Conservation (phyloP, 257 asterid species). For the Ajuga chamaepitys region DNA sequence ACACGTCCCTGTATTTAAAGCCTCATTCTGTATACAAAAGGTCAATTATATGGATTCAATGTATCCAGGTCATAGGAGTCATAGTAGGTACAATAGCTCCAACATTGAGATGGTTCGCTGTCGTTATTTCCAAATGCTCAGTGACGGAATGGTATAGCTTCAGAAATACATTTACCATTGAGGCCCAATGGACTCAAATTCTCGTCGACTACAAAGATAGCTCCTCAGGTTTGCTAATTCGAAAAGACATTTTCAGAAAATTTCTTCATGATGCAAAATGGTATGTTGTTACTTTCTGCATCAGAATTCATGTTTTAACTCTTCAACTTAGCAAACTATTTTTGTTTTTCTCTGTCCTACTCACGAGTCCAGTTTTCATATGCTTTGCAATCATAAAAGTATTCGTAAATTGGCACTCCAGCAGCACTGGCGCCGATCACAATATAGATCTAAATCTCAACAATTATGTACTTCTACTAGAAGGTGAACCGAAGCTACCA, state of each 20-base stretch:
- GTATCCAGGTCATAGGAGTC: constrained; percentile 9
- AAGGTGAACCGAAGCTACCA: constrained; percentile 29
- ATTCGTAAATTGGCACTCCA: no score
- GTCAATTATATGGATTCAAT: constrained; percentile 3
- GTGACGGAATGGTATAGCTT: background rate
- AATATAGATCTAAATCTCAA: background rate
- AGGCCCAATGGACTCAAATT: constrained; percentile 13
- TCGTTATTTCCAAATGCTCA: background rate
- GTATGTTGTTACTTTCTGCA: background rate
- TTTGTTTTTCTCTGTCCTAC: background rate
- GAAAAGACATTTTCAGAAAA: background rate
- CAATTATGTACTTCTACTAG: constrained; percentile 26
- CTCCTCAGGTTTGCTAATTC: background rate
- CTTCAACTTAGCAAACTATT: constrained; percentile 8
- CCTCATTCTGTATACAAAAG: background rate
- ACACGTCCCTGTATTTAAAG: no score
- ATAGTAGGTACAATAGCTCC: constrained; percentile 20
- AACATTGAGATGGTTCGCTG: constrained; percentile 16
- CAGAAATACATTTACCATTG: background rate
- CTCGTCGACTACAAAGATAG: constrained; percentile 24
- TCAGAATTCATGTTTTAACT: constrained; percentile 12
- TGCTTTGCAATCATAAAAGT: background rate
- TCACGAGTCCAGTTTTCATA: background rate
- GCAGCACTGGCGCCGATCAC: no score
- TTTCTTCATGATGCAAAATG: background rate